Conservation (phyloP, 768 basidiomycete genomes). For the Boletus pseudo-olivaceus region DNA sequence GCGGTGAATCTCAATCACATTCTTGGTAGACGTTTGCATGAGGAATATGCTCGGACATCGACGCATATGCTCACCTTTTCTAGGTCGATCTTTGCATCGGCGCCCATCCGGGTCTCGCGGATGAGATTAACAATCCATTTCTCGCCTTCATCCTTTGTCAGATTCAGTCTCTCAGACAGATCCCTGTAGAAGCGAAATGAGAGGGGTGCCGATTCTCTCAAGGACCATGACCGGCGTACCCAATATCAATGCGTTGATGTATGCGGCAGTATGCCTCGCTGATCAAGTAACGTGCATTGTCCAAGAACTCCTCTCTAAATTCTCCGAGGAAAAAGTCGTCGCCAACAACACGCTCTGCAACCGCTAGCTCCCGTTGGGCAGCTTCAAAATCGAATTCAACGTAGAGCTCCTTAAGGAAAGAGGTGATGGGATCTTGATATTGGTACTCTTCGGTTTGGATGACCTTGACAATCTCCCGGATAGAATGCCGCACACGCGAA, state of each 20-base stretch:
- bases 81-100: slow-evolving; percentile 96
- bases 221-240: slow-evolving; percentile 40
- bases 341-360: slow-evolving; percentile 77
- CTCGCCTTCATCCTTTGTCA: slow-evolving; percentile 93
- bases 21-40: slow-evolving; percentile 46
- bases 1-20: slow-evolving; percentile 93
- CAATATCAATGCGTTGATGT: slow-evolving; percentile 88
- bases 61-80: slow-evolving; percentile 61
- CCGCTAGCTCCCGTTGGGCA: slow-evolving; percentile 76
- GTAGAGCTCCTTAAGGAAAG: slow-evolving; percentile 91
- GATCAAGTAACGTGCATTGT: slow-evolving; percentile 93
- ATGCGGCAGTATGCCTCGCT: slow-evolving; percentile 98
- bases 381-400: slow-evolving; percentile 95
- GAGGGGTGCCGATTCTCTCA: background rate
- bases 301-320: slow-evolving; percentile 91
- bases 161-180: slow-evolving; percentile 88
- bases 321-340: slow-evolving; percentile 94
- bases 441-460: slow-evolving; percentile 96
- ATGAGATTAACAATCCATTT: slow-evolving; percentile 99
- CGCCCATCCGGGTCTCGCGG: slow-evolving; percentile 93
- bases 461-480: slow-evolving; percentile 89
- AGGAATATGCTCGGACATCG: background rate
- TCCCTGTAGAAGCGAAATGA: slow-evolving; percentile 48
- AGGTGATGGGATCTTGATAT: slow-evolving; percentile 90
- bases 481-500: slow-evolving; percentile 79